Percentiles rank a stretch among this genome's conserved stretches.
These are phyloP conservation scores for Ustilago crameri DNA, from an alignment of 1,284 basidiomycete species.

Conservation along the genomic window DNA sequence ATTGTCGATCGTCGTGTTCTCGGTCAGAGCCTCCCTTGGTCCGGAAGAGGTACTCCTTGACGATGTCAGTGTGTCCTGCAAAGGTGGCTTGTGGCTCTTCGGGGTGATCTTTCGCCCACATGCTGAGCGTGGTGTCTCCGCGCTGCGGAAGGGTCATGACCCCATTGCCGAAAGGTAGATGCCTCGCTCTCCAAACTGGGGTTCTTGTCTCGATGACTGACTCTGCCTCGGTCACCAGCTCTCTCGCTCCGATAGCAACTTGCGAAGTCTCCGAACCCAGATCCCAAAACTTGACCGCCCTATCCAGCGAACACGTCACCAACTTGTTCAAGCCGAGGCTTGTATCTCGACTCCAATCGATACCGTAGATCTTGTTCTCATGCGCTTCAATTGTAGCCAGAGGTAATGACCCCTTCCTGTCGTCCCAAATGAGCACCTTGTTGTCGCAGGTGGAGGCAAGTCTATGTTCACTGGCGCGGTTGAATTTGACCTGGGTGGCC, in stretches of 20 bases:
- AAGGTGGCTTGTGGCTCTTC: constrained; percentile 78
- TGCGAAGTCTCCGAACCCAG: constrained; percentile 51
- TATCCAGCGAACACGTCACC: constrained; percentile 66
- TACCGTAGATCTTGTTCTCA: constrained; percentile 65
- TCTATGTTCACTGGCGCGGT: constrained; percentile 48
- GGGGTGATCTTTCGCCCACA: constrained; percentile 76
- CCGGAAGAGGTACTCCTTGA: constrained; percentile 98
- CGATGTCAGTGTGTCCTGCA: constrained; percentile 89
- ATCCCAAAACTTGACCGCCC: constrained; percentile 67
- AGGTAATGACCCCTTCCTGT: constrained; percentile 59
- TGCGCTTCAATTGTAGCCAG: constrained; percentile 62
- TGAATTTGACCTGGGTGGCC: constrained; percentile 66
- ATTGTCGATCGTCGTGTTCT: constrained; percentile 58
- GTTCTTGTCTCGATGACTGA: constrained; percentile 79
- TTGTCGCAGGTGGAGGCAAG: constrained; percentile 61
- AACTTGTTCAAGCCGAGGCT: constrained; percentile 59
- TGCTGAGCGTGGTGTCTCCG: constrained; percentile 83
- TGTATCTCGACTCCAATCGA: constrained; percentile 64
- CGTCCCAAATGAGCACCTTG: constrained; percentile 67
- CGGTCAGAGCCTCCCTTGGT: constrained; percentile 72
- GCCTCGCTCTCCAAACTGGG: constrained; percentile 92
- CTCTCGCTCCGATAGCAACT: constrained; percentile 53
- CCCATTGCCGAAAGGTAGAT: constrained; percentile 91
- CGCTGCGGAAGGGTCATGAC: constrained; percentile 89
- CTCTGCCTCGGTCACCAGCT: constrained; percentile 62